Percentiles rank a stretch among this genome's conserved stretches.
These are phyloP conservation scores for Trichosanthes truncata DNA, from an alignment of 306 rosid species.

Conservation along the genomic window DNA sequence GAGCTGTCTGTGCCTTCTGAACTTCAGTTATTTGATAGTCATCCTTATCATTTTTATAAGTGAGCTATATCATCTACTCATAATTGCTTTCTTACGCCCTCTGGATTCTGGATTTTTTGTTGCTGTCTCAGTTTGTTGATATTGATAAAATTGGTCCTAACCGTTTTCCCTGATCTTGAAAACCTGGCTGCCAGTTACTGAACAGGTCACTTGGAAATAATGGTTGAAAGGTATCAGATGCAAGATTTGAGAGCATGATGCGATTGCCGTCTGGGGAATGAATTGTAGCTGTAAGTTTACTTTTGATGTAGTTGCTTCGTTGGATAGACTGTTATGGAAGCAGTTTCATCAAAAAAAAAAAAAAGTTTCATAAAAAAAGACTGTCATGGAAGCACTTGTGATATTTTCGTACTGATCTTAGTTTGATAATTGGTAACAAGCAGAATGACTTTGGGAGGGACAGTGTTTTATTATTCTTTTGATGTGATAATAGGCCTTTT, in stretches of 20 bases:
- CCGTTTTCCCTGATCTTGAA: not conserved
- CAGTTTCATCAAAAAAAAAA: too few relatives aligned
- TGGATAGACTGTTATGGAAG: not conserved
- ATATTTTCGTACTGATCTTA: not conserved
- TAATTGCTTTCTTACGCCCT: not conserved
- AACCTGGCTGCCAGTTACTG: not conserved
- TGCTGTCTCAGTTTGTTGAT: not conserved
- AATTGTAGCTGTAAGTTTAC: not conserved
- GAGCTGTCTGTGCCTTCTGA: not conserved
- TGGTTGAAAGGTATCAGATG: not conserved
- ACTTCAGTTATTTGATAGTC: not conserved
- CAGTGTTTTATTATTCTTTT: not conserved
- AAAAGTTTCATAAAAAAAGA: too few relatives aligned
- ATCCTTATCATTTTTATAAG: not conserved
- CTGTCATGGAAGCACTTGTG: not conserved
- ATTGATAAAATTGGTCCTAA: not conserved
- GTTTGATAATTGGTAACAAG: not conserved
- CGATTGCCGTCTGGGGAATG: not conserved
- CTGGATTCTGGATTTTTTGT: not conserved
- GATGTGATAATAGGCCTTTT: not conserved
- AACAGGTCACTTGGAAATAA: not conserved
- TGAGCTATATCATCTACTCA: not conserved
- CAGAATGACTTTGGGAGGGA: not conserved
- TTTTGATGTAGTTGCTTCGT: not conserved
- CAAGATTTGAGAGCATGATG: not conserved